Evolutionary conservation across 768 basidiomycete species (phyloP).

Genomic region (Phallus indusiatus): DNA sequence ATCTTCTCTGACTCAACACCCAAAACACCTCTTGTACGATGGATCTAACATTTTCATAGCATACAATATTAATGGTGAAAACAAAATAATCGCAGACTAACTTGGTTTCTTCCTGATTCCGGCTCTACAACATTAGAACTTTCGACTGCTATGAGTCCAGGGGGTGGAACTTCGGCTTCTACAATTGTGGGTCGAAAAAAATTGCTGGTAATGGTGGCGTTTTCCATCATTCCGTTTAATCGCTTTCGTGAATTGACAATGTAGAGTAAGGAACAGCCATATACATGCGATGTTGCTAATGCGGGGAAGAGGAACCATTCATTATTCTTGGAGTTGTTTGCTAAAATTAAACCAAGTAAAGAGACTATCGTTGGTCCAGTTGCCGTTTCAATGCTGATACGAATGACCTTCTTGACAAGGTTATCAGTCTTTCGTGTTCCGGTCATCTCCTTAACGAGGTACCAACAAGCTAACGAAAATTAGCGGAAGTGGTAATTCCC

Average conservation of each 20-base stretch:
- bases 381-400: not conserved
- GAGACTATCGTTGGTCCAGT: not conserved
- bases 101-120: not conserved
- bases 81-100: not conserved
- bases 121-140: not conserved
- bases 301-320: not conserved
- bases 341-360: not conserved
- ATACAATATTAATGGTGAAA: no score
- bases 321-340: not conserved
- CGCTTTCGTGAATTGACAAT: not conserved
- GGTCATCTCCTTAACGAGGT: not conserved
- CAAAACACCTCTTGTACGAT: no score
- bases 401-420: not conserved
- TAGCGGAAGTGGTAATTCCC: not conserved
- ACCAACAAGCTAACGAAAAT: not conserved
- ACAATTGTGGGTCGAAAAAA: not conserved
- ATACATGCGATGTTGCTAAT: not conserved
- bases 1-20: no score
- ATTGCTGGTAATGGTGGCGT: not conserved
- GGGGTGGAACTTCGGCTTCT: not conserved
- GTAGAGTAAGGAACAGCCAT: constrained; percentile 3
- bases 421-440: not conserved
- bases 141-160: not conserved
- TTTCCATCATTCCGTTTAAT: not conserved
- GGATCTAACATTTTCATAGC: no score